Base-by-base conservation (phyloP, 257 asterid genomes). In the Scutellaria baicalensis region DNA sequence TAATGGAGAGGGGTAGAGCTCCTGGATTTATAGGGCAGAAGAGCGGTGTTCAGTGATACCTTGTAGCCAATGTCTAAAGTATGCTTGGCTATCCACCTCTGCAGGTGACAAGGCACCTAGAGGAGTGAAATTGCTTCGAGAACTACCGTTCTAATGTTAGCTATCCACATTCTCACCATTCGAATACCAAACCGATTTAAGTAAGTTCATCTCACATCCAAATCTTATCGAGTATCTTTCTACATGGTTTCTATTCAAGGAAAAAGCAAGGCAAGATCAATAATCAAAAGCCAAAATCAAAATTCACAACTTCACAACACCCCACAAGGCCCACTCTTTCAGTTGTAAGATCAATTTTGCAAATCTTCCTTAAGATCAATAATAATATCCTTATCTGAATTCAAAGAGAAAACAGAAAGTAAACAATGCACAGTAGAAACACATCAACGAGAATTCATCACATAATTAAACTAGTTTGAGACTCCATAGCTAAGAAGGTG, bases 81-180 rank as follows among this genome's bases (percentile, higher is more conserved):
- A 92, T 16, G 87, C 75, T 16, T 75, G 80, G 43, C 81, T 80
- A 67, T 85, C 93, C 12, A 58, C 39, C 6, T 86, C 92, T 21
- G 97, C 86, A 66, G 79, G 84, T 48, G 90, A 86, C 75, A 85
- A 79, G 63, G 93, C 96, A 17, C 90, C 88, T 17, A 90, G 82
- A 78, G 98, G 97, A 51, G 85, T 86, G 62, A 88, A 45, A 60
- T 35, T 44, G 12, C 42, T 48, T 31, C 27, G 7, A 18, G 39
- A 57, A 20, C 8, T 17, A 39, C 47, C 20, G n/a, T 13, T 8
- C 12, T 23, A 47, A 31, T 8, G 20, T 33, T 18, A 31, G 35
- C n/a, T 47, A 13, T 73, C 62, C 9, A 13, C 40, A 45, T 42
- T 72, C 67, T 42, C 55, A 59, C 9, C n/a, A 5, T 50, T 12